A percentile compares a stretch with the other conserved stretches of the same genome.
Evolutionary conservation across 371 early-diverging fungal genomes (phyloP).

Genomic region (Mortierella sp.): DNA sequence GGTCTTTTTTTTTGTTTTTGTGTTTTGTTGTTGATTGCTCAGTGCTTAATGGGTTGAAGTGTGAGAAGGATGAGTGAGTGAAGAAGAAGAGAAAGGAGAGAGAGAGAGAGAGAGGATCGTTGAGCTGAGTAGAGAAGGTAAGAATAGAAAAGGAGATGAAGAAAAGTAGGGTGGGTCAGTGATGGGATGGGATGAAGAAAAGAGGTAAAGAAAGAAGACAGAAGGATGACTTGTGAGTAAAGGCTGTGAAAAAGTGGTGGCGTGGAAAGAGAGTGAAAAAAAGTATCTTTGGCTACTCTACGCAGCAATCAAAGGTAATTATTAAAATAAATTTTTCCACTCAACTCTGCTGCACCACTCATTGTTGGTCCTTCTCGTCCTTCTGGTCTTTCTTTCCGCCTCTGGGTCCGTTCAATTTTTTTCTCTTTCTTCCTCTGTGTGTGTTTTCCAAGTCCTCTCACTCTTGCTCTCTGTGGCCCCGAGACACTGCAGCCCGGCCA

Average conservation of each 20-base stretch:
- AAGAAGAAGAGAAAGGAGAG: neutral
- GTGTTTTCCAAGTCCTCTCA: neutral
- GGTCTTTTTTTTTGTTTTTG: neutral
- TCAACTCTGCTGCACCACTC: neutral
- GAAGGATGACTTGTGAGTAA: too few relatives aligned
- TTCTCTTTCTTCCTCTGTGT: neutral
- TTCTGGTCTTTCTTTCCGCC: neutral
- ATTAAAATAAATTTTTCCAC: neutral
- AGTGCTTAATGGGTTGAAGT: neutral
- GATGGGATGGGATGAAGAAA: too few relatives aligned
- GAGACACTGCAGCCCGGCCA: constrained; percentile 5
- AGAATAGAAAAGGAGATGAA: too few relatives aligned
- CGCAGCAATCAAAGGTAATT: neutral
- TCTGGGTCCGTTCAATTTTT: neutral
- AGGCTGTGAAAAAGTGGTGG: neutral
- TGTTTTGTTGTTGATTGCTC: constrained; percentile 8
- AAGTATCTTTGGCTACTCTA: neutral
- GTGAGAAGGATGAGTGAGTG: neutral
- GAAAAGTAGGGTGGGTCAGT: too few relatives aligned
- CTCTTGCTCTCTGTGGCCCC: neutral
- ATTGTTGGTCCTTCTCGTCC: neutral
- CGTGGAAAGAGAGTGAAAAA: neutral
- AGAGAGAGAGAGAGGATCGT: neutral
- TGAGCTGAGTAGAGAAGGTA: too few relatives aligned
- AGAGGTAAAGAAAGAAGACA: neutral